Percentiles rank a stretch among this genome's conserved stretches.
phyloP scores from a whole-genome alignment of 257 asterid species.

The Solanum lycopersicoides region DNA sequence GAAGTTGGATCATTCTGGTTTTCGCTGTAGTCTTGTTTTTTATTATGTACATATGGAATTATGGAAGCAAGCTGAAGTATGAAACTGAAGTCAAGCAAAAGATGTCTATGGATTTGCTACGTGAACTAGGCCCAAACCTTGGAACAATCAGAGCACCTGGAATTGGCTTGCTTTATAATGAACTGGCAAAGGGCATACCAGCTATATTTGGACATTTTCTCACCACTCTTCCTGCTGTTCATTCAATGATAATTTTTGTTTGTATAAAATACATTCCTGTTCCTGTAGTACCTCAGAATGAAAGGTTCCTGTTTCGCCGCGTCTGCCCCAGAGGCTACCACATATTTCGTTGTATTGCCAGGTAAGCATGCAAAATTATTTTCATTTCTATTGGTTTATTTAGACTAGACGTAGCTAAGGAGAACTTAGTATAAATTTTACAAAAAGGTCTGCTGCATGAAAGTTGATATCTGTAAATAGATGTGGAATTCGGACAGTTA shows the following conservation, averaged over 20 bases:
- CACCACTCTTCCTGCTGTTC: slow-evolving; percentile 90
- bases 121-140: slow-evolving; percentile 73
- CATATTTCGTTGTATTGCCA: slow-evolving; percentile 93
- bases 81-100: slow-evolving; percentile 85
- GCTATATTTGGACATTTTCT: slow-evolving; percentile 92
- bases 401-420: background rate
- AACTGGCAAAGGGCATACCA: slow-evolving; percentile 90
- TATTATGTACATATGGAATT: slow-evolving; percentile 91
- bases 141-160: slow-evolving; percentile 97
- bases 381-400: background rate
- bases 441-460: background rate
- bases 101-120: slow-evolving; percentile 80
- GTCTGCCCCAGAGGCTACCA: slow-evolving; percentile 85
- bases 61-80: slow-evolving; percentile 83
- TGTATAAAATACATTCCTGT: slow-evolving; percentile 93
- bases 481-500: background rate
- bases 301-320: slow-evolving; percentile 81
- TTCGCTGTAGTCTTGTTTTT: slow-evolving; percentile 62
- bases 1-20: slow-evolving; percentile 91
- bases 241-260: slow-evolving; percentile 91
- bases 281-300: slow-evolving; percentile 78
- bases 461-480: background rate
- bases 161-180: slow-evolving; percentile 81
- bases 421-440: background rate
- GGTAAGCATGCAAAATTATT: slow-evolving; percentile 29